Evolutionary conservation across 2,329 filamentous ascomycete species (phyloP), one percentile per base, ranked within the genome.

Genomic region (Aspergillus sp.): DNA sequence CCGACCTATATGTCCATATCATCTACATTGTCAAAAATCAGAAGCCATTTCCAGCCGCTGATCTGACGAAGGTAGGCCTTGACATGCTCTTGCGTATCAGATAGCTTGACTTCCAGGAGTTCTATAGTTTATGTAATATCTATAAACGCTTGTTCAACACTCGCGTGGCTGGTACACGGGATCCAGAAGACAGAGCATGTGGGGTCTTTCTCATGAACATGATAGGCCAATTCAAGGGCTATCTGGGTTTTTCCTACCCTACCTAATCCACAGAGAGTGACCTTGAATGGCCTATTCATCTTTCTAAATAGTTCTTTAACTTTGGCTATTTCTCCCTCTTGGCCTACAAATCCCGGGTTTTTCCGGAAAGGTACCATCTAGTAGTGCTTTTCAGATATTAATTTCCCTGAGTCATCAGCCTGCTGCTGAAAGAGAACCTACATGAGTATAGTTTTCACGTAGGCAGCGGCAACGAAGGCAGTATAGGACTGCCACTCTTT

Each of bases 161-260:
- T 52, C 22, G 50, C 59, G 8, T 51, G 42, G 54, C 58, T 70
- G 34, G 63, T 67, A 24, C 65, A 66, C 46, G 66, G 62, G 19
- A 70, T 54, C 68, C 68, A 72, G 53, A 70, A 70, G 6, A 69
- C 57, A 24, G 61, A 70, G 39, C n/a, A 30, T 7, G 65, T 58
- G n/a, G 30, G 47, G 1, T 49, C 15, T 39, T 15, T 49, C 9
- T 49, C 15, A 2, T 42, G 58, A 15, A 64, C 41, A 7, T 56
- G 61, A 50, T 68, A 64, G 22, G 22, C 22, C 22, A 22, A 22
- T 5, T 22, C 22, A 22, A 22, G 22, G 3, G 22, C 22, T 3
- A 22, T 22, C 5, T 22, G 22, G 5, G 22, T 22, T 22, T 22
- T 22, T 22, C 22, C 22, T 5, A 22, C 5, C 5, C 22, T 5